phyloP scores from a whole-genome alignment of 352 stramenopile species.

The Phytopythium montanum region DNA sequence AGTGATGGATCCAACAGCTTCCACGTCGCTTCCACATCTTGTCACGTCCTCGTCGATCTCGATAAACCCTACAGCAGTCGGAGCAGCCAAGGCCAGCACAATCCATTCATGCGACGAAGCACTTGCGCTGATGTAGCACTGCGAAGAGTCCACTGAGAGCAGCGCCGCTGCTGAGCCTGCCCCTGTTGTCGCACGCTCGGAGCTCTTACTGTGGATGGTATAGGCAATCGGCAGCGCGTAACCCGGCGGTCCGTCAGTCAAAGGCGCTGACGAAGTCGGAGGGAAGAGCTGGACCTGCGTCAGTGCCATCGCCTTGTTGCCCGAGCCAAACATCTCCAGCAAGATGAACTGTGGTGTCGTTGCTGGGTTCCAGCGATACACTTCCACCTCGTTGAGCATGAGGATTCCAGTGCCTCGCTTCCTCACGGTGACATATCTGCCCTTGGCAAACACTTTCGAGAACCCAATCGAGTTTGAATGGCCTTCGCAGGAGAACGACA shows the following conservation, averaged over 20 bases:
- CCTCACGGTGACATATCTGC: slow-evolving; percentile 44
- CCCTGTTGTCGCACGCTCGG: slow-evolving; percentile 29
- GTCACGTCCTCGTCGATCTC: slow-evolving; percentile 40
- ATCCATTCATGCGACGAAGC: slow-evolving; percentile 61
- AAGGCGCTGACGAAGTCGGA: slow-evolving; percentile 25
- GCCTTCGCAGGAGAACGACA: slow-evolving; percentile 51
- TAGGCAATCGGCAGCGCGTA: slow-evolving; percentile 41
- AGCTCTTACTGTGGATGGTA: slow-evolving; percentile 63
- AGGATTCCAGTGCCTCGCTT: slow-evolving; percentile 29
- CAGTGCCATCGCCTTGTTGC: slow-evolving; percentile 31
- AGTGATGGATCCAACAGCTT: slow-evolving; percentile 30
- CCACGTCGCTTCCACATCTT: slow-evolving; percentile 32
- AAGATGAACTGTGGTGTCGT: slow-evolving; percentile 41
- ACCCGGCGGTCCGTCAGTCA: slow-evolving; percentile 5
- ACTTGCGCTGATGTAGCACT: slow-evolving; percentile 41
- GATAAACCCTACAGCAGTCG: slow-evolving; percentile 42
- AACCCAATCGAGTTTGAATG: slow-evolving; percentile 31
- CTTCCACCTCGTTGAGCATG: slow-evolving; percentile 73
- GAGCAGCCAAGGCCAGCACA: slow-evolving; percentile 43
- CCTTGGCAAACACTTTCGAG: slow-evolving; percentile 32
- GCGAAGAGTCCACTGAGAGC: slow-evolving; percentile 12
- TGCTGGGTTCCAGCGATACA: slow-evolving; percentile 56
- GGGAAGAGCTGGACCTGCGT: slow-evolving; percentile 45
- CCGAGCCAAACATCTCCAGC: slow-evolving; percentile 42
- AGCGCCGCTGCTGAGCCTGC: slow-evolving; percentile 36